These are phyloP conservation scores for Vitis hybrid DNA, from an alignment of 177 flowering plant genomes.

Conservation along the genomic window DNA sequence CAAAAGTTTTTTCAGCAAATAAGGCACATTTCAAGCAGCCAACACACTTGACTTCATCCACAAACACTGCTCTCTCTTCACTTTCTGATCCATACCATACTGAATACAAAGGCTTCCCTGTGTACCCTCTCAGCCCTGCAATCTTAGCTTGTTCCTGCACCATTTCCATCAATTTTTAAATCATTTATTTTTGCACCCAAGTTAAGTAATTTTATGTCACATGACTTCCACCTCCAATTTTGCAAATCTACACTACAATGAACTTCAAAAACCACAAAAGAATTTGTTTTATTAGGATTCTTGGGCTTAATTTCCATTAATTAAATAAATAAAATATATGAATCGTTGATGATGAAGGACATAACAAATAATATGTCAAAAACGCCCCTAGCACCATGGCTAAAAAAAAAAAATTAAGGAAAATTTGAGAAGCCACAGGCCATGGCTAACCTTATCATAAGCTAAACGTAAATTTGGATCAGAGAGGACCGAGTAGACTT, in stretches of 20 bases:
- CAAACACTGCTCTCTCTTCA: constrained; percentile 84
- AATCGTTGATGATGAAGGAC: no score
- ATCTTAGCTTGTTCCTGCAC: constrained; percentile 71
- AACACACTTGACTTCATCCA: constrained; percentile 87
- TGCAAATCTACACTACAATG: no score
- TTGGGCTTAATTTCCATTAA: no score
- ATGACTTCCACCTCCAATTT: no score
- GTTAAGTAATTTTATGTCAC: neutral
- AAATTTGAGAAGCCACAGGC: neutral
- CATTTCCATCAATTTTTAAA: neutral
- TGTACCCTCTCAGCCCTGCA: constrained; percentile 62
- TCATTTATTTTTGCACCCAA: no score
- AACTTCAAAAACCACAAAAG: no score
- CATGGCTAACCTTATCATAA: constrained; percentile 67
- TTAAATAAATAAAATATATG: no score
- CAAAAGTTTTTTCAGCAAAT: constrained; percentile 77
- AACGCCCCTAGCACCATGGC: no score
- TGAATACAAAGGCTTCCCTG: constrained; percentile 82
- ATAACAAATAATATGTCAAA: no score
- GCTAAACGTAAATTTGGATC: constrained; percentile 64
- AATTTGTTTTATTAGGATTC: no score
- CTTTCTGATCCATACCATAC: constrained; percentile 72
- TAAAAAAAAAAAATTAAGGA: no score
- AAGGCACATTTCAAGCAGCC: constrained; percentile 96
- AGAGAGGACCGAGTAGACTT: constrained; percentile 75